Base-by-base conservation (phyloP, 2,329 filamentous ascomycete species). In the Pleomassaria siparia region DNA sequence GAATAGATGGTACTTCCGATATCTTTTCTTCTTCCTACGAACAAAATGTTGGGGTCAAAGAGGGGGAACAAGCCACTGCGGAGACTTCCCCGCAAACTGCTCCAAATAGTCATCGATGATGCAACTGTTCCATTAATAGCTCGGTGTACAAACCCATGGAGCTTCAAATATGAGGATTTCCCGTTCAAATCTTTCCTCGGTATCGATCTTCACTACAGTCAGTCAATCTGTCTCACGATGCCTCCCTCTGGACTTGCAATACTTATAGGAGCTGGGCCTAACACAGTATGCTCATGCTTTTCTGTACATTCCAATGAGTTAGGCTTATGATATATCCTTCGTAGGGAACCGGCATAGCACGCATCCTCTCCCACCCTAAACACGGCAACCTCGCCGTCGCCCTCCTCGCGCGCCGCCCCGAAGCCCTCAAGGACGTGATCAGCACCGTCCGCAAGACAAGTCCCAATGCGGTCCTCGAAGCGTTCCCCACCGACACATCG, bases 361-460 rank as follows among this genome's bases (percentile, higher is more conserved):
- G 79, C 16, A 73, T 81, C 28, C 75, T 83, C 30, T 77, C 79
- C 2, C 63, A 72, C 39, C 74, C 76, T 1, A 66, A 70, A 0
- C 74, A 80, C 24, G 79, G 79, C 26, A 82, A 82, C 58, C 70
- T 81, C 39, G 79, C 80, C 20, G 75, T 83, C 8, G 79, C 80
- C 13, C 70, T 82, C 7, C 72, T 82, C 36, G 78, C 79, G 7
- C 74, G 80, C 4, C 72, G 75, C 24, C 66, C 69, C 16, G 76
- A 78, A 41, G 71, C 71, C 9, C 70, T 80, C 33, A 60, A 69
- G 39, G 71, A 69, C 15, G 67, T 78, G 11, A 70, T 70, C 39
- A 65, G 64, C n/a, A 72, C 67, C 11, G 69, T 80, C 21, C 69
- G 69, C 21, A 60, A 69, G 16, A 66, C 73, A 2, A 72, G 69